These are phyloP conservation scores for Creolimax fragrantissima DNA, from an alignment of 78 protist species.

Conservation along the genomic window DNA sequence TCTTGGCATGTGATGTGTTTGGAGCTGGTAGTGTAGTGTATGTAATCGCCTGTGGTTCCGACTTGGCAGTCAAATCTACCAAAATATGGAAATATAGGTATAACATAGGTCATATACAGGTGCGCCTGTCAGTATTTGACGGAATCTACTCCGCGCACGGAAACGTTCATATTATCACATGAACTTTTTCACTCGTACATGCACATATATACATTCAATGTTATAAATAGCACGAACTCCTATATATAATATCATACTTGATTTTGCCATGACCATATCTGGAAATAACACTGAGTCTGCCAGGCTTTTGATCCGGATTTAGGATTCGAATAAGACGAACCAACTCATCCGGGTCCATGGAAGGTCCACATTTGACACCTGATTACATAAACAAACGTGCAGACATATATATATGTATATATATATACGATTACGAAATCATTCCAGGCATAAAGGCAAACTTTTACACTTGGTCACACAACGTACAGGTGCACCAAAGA, in stretches of 20 bases:
- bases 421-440: too few relatives aligned
- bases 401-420: not conserved
- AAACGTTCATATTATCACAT: not conserved
- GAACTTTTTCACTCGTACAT: not conserved
- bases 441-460: too few relatives aligned
- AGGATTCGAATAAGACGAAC: conserved; percentile 16
- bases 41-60: too few relatives aligned
- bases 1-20: too few relatives aligned
- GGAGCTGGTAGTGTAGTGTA: too few relatives aligned
- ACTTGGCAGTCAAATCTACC: too few relatives aligned
- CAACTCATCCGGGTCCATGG: conserved; percentile 35
- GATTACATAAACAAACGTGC: not conserved
- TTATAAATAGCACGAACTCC: not conserved
- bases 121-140: too few relatives aligned
- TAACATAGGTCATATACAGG: too few relatives aligned
- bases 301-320: conserved; percentile 36
- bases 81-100: too few relatives aligned
- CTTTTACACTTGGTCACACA: too few relatives aligned
- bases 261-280: conserved; percentile 33
- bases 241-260: not conserved
- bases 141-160: not conserved
- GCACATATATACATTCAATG: not conserved
- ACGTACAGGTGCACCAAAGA: too few relatives aligned
- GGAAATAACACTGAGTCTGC: conserved; percentile 42
- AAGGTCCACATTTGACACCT: conserved; percentile 52